These are phyloP conservation scores for Rhododendron henanense DNA, from an alignment of 148 eudicot genomes.

Conservation along the genomic window DNA sequence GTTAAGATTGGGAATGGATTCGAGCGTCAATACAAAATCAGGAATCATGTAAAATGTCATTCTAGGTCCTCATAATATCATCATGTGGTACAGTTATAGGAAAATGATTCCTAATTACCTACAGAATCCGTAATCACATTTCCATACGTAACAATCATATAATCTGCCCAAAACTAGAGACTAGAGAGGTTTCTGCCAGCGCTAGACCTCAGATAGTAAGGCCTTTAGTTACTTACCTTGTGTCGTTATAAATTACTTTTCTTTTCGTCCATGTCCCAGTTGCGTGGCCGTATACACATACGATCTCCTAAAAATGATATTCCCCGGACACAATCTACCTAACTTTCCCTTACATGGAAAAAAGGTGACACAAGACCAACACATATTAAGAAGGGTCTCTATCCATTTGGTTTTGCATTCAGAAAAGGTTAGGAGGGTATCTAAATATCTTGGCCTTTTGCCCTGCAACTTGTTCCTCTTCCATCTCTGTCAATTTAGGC, in stretches of 20 bases:
- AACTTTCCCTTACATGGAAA: conserved; percentile 6
- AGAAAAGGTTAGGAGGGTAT: background rate
- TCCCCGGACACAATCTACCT: background rate
- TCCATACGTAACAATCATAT: background rate
- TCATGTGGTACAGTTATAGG: background rate
- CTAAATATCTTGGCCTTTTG: conserved; percentile 8
- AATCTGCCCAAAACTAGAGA: background rate
- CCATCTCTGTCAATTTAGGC: background rate
- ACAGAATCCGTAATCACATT: background rate
- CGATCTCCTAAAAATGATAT: background rate
- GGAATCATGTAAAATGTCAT: background rate
- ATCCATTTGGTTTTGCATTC: background rate
- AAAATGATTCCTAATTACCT: background rate
- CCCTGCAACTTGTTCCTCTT: background rate
- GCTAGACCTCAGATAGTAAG: background rate
- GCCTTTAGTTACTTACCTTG: background rate
- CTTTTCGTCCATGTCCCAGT: background rate
- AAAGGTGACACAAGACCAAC: background rate
- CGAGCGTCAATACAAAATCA: background rate
- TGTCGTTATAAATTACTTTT: background rate
- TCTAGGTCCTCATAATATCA: background rate
- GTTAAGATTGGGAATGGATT: background rate
- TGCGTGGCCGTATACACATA: background rate
- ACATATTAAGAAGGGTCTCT: conserved; percentile 6
- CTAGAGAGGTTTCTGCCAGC: background rate